Percentiles rank a stretch among this genome's conserved stretches.
These are phyloP conservation scores for Globisporangium emineosum DNA, from an alignment of 352 stramenopile genomes.

Conservation along the genomic window DNA sequence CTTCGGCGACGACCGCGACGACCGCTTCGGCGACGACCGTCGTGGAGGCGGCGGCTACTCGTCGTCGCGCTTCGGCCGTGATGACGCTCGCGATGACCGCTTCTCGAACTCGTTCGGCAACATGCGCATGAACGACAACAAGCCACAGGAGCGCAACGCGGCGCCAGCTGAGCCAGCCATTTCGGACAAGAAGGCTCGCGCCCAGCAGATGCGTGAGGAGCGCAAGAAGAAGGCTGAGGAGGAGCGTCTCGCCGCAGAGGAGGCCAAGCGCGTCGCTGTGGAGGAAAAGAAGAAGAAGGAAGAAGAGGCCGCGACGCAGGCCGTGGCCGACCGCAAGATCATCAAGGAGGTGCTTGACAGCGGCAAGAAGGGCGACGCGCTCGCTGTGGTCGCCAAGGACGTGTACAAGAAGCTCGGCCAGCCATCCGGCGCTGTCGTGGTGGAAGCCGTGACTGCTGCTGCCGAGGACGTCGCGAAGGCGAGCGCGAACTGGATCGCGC, in stretches of 20 bases:
- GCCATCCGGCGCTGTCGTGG: constrained; percentile 43
- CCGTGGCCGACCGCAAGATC: constrained; percentile 44
- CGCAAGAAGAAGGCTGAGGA: constrained; percentile 84
- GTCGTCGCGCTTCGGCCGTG: constrained; percentile 35
- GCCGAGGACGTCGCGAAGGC: constrained; percentile 68
- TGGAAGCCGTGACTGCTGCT: constrained; percentile 47
- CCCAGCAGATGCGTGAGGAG: constrained; percentile 66
- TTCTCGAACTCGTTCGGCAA: constrained; percentile 40
- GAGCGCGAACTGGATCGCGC: constrained; percentile 79
- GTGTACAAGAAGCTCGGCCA: constrained; percentile 44
- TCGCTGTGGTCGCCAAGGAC: constrained; percentile 47
- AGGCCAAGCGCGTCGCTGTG: constrained; percentile 54
- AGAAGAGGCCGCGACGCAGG: constrained; percentile 46
- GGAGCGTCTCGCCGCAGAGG: constrained; percentile 57
- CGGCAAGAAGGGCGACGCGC: constrained; percentile 64
- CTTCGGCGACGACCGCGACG: constrained; percentile 18
- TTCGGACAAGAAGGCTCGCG: constrained; percentile 52
- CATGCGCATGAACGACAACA: constrained; percentile 40
- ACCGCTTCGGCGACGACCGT: constrained; percentile 21
- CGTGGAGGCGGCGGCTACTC: constrained; percentile 20
- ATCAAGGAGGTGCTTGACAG: constrained; percentile 62
- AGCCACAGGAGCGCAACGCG: constrained; percentile 6
- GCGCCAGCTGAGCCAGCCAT: constrained; percentile 20
- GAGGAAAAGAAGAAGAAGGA: constrained; percentile 59
- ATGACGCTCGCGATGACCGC: constrained; percentile 27